These are phyloP conservation scores for Excoecaria agallocha DNA, from an alignment of 345 rosid genomes.

Conservation along the genomic window DNA sequence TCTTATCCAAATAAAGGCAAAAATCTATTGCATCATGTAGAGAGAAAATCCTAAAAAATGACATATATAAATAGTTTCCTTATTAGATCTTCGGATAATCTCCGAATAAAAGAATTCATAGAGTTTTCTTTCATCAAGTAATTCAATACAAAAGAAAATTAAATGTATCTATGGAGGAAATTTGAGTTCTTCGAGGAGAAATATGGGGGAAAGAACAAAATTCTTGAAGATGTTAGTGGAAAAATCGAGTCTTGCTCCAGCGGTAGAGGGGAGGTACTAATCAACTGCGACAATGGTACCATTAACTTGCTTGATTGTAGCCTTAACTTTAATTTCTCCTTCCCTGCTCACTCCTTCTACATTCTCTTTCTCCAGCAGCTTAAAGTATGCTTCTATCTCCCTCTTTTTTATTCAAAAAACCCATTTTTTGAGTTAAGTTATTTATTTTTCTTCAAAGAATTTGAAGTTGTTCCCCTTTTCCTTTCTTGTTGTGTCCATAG, in stretches of 20 bases:
- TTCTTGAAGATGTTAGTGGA: conserved; percentile 82
- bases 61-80: not conserved
- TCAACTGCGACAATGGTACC: conserved; percentile 84
- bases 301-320: conserved; percentile 91
- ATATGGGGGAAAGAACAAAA: conserved; percentile 64
- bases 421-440: too few relatives aligned
- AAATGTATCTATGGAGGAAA: conserved; percentile 93
- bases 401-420: not conserved
- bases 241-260: conserved; percentile 80
- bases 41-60: not conserved
- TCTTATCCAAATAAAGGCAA: too few relatives aligned
- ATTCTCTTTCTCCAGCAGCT: conserved; percentile 90
- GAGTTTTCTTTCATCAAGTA: not conserved
- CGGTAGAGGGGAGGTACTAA: conserved; percentile 88
- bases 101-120: not conserved
- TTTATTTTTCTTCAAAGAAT: too few relatives aligned
- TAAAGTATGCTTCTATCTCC: conserved; percentile 43
- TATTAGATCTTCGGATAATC: not conserved
- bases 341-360: conserved; percentile 80
- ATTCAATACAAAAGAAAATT: not conserved
- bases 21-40: not conserved
- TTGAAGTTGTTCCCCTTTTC: not conserved
- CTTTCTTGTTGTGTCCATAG: not conserved
- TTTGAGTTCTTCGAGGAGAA: conserved; percentile 99
- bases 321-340: conserved; percentile 79